Evolutionary conservation across 768 basidiomycete species (phyloP).

Genomic region (Termitomyces sp.): DNA sequence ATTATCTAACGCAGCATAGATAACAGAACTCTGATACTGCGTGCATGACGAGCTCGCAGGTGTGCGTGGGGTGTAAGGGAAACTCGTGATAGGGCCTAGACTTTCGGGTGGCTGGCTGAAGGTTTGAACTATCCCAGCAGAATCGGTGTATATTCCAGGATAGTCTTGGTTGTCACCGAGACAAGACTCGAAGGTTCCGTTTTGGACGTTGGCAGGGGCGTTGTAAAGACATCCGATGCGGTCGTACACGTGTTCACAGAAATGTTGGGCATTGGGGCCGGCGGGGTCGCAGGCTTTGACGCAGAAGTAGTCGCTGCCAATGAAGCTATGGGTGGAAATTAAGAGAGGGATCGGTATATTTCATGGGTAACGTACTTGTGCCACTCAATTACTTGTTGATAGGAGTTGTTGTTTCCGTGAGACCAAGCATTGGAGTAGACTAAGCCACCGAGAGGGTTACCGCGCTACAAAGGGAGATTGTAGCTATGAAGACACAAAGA

Average conservation of each 20-base stretch:
- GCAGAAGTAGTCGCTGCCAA: constrained; percentile 52
- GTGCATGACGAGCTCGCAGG: constrained; percentile 38
- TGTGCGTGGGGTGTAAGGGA: constrained; percentile 39
- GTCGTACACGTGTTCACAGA: constrained; percentile 62
- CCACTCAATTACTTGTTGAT: constrained; percentile 56
- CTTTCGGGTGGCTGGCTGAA: constrained; percentile 44
- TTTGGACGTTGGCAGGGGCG: constrained; percentile 50
- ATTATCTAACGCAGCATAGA: constrained; percentile 16
- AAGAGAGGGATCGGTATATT: background rate
- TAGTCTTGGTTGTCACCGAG: constrained; percentile 47
- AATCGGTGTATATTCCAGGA: constrained; percentile 17
- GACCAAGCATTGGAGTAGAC: constrained; percentile 21
- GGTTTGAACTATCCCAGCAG: constrained; percentile 19
- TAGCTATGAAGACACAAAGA: background rate
- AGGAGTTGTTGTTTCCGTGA: constrained; percentile 28
- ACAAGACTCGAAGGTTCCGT: constrained; percentile 52
- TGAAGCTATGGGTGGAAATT: constrained; percentile 42
- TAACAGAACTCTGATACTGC: constrained; percentile 11
- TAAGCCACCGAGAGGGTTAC: constrained; percentile 15
- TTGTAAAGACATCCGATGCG: constrained; percentile 62
- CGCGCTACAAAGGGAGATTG: constrained; percentile 10
- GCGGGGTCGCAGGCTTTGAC: constrained; percentile 58
- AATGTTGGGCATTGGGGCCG: constrained; percentile 36
- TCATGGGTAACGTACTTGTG: constrained; percentile 37
- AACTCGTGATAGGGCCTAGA: constrained; percentile 36